These are phyloP conservation scores for Phialophora expanda DNA, from an alignment of 2,329 filamentous ascomycete species.

Conservation along the genomic window DNA sequence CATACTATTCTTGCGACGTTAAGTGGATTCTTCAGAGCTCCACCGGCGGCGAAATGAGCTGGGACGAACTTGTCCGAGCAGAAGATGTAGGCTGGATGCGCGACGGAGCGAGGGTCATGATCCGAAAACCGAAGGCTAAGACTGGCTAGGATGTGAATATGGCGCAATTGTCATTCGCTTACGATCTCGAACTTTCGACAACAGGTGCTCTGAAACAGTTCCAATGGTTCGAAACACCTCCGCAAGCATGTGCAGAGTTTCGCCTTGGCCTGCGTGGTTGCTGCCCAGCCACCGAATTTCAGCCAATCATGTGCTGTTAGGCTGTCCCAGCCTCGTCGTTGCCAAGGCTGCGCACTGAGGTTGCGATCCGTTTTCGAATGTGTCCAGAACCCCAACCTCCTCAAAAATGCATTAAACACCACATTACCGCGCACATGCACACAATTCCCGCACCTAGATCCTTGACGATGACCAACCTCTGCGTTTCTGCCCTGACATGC, in stretches of 20 bases:
- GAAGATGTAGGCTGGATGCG: conserved; percentile 86
- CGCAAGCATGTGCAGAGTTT: neutral
- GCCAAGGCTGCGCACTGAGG: conserved; percentile 9
- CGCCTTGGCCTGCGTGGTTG: neutral
- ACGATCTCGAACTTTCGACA: neutral
- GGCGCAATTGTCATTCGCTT: conserved; percentile 10
- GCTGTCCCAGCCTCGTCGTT: conserved; percentile 9
- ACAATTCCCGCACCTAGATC: conserved; percentile 3
- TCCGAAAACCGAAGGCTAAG: conserved; percentile 60
- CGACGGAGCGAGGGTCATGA: conserved; percentile 74
- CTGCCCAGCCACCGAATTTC: conserved; percentile 26
- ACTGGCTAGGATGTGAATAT: conserved; percentile 3
- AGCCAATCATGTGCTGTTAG: conserved; percentile 24
- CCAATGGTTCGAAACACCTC: conserved; percentile 1
- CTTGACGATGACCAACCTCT: conserved; percentile 30
- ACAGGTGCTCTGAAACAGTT: conserved; percentile 6
- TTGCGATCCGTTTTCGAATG: neutral
- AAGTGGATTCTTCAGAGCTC: conserved; percentile 68
- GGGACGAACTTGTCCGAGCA: conserved; percentile 70
- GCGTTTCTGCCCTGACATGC: conserved; percentile 27
- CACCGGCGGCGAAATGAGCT: conserved; percentile 57
- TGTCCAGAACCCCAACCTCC: conserved; percentile 24
- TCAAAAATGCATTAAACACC: conserved; percentile 13
- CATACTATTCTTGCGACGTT: conserved; percentile 78
- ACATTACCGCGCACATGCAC: conserved; percentile 27